phyloP scores from a whole-genome alignment of 2,329 filamentous ascomycete genomes.

The Colletotrichum truncatum region DNA sequence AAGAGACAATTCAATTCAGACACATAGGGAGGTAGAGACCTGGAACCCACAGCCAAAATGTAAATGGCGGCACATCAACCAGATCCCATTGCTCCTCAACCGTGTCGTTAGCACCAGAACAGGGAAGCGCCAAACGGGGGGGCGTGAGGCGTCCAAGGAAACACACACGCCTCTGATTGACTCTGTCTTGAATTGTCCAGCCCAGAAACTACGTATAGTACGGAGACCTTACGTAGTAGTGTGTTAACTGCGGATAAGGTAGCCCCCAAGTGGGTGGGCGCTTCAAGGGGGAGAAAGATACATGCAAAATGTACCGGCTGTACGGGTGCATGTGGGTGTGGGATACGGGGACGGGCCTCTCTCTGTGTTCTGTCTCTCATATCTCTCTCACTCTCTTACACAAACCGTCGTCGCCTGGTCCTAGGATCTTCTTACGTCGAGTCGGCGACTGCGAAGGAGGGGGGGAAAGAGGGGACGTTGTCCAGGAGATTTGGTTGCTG shows the following conservation, averaged over 20 bases:
- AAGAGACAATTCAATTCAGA: neutral
- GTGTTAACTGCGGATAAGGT: constrained; percentile 22
- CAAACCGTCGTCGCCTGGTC: neutral
- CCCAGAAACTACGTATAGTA: neutral
- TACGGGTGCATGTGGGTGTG: neutral
- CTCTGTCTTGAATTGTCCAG: constrained; percentile 9
- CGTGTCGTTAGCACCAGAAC: neutral
- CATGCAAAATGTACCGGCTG: neutral
- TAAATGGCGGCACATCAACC: constrained; percentile 6
- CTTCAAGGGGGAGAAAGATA: neutral
- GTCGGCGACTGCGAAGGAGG: too few species aligned
- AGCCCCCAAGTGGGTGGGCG: constrained; percentile 10
- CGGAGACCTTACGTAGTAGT: constrained; percentile 29
- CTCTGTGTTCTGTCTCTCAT: neutral
- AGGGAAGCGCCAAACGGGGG: constrained; percentile 26
- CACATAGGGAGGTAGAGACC: neutral
- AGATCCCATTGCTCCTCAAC: too few species aligned
- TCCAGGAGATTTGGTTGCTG: constrained; percentile 43
- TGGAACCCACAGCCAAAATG: too few species aligned
- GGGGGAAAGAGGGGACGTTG: constrained; percentile 39
- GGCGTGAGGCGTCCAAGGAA: neutral
- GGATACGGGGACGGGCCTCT: too few species aligned
- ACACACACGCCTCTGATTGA: neutral
- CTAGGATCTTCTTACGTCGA: neutral
- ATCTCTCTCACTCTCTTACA: neutral